Percentiles rank a stretch among this genome's conserved stretches.
These are phyloP conservation scores for Kuraishia cidri DNA, from an alignment of 805 yeast species.

Conservation along the genomic window DNA sequence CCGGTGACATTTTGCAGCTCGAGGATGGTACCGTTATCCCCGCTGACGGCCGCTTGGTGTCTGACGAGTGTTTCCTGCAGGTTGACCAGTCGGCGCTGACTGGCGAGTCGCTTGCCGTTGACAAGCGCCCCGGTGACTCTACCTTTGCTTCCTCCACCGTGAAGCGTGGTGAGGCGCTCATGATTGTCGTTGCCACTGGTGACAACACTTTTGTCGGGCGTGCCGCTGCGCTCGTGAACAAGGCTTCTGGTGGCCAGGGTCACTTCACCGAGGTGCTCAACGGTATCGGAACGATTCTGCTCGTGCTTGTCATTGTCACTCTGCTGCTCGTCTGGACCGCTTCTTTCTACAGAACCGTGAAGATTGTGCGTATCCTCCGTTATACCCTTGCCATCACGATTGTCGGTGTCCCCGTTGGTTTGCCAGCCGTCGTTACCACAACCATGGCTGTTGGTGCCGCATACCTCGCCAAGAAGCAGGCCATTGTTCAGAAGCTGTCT, in stretches of 20 bases:
- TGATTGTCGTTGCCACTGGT: conserved; percentile 94
- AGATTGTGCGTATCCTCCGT: conserved; percentile 81
- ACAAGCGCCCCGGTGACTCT: conserved; percentile 82
- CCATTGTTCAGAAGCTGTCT: conserved; percentile 93
- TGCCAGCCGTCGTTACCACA: conserved; percentile 97
- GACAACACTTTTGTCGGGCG: conserved; percentile 94
- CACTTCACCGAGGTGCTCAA: conserved; percentile 96
- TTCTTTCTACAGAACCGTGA: conserved; percentile 86
- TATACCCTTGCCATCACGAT: conserved; percentile 93
- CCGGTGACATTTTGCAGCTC: conserved; percentile 88
- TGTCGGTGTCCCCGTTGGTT: conserved; percentile 98
- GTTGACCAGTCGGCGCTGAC: conserved; percentile 96
- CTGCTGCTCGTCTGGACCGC: conserved; percentile 88
- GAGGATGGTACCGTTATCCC: conserved; percentile 93
- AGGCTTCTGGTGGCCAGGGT: conserved; percentile 89
- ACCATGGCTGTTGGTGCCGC: conserved; percentile 99
- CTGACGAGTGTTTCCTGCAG: conserved; percentile 81
- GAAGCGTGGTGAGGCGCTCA: conserved; percentile 91
- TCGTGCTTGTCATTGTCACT: conserved; percentile 82
- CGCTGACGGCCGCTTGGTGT: conserved; percentile 85
- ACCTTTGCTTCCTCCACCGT: conserved; percentile 90
- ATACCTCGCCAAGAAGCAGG: conserved; percentile 93
- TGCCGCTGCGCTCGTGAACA: conserved; percentile 94
- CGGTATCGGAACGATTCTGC: conserved; percentile 92
- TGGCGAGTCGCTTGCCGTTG: conserved; percentile 96